Conservation (phyloP, 1,284 basidiomycete species). For the Phenoliferia sp. region DNA sequence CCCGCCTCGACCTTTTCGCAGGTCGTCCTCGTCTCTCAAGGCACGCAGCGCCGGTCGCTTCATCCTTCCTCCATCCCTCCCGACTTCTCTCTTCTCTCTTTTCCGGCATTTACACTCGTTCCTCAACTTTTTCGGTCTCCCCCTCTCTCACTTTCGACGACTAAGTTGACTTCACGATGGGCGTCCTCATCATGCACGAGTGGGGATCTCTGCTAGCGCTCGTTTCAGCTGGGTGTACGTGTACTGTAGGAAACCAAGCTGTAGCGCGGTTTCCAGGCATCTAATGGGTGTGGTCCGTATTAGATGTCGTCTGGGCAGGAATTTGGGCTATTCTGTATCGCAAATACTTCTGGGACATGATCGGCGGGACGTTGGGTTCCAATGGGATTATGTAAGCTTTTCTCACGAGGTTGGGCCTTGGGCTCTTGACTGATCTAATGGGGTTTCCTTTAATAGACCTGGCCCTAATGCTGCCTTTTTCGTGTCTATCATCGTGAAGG, state of each 20-base stretch:
- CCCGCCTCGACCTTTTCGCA: too few species aligned
- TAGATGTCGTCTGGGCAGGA: constrained; percentile 71
- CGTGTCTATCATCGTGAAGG: constrained; percentile 64
- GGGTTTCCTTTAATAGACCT: constrained; percentile 50
- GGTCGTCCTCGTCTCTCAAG: not conserved
- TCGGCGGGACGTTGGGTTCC: constrained; percentile 48
- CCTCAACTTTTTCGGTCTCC: not conserved
- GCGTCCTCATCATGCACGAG: constrained; percentile 75
- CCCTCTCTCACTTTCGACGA: not conserved
- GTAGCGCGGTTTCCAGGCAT: too few species aligned
- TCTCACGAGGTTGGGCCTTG: not conserved
- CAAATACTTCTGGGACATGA: constrained; percentile 80
- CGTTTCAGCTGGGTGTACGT: constrained; percentile 69
- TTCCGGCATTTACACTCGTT: not conserved
- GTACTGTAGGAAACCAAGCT: too few species aligned
- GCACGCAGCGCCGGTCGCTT: not conserved
- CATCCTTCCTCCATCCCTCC: not conserved
- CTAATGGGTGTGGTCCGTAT: not conserved
- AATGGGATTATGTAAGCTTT: constrained; percentile 69
- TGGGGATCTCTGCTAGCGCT: constrained; percentile 67
- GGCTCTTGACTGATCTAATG: not conserved
- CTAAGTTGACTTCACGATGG: constrained; percentile 51
- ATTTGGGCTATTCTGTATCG: constrained; percentile 74
- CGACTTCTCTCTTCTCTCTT: not conserved
- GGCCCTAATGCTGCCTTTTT: constrained; percentile 59